Evolutionary conservation across 176 grass and related monocot genomes (phyloP).

Genomic region (Chloris gayana): DNA sequence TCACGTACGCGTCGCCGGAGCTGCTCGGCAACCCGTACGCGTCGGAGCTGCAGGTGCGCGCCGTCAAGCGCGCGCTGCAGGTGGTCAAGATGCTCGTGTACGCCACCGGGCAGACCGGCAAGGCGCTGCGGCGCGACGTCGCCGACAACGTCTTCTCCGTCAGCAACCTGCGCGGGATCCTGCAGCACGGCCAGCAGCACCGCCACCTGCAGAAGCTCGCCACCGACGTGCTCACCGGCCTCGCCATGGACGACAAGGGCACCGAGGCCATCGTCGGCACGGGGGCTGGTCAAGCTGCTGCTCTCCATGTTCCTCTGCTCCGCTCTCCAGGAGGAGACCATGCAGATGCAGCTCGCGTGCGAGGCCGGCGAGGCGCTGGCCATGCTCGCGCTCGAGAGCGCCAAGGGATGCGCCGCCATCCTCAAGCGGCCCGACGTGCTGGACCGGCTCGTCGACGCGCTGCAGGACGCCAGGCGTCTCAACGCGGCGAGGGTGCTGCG

Average conservation of each 20-base stretch:
- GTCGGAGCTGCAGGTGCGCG: constrained; percentile 20
- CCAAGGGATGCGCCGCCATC: constrained; percentile 46
- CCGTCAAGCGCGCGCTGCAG: constrained; percentile 54
- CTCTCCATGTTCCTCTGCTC: constrained; percentile 46
- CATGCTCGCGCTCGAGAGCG: constrained; percentile 63
- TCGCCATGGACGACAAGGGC: constrained; percentile 61
- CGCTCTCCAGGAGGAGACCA: neutral
- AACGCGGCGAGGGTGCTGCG: constrained; percentile 56
- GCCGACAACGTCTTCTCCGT: constrained; percentile 56
- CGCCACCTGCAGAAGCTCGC: constrained; percentile 46
- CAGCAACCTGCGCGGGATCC: constrained; percentile 61
- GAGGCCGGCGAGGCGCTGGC: constrained; percentile 71
- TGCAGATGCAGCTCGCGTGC: constrained; percentile 3
- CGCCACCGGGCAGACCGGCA: constrained; percentile 52
- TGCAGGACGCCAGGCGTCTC: constrained; percentile 28
- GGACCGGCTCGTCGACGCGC: constrained; percentile 33
- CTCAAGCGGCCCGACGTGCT: constrained; percentile 38
- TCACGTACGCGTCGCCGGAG: constrained; percentile 30
- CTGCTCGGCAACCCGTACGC: neutral
- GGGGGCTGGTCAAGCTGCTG: constrained; percentile 53
- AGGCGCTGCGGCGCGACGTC: constrained; percentile 52
- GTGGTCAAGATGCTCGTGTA: constrained; percentile 64
- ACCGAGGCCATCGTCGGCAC: constrained; percentile 58
- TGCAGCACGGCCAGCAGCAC: constrained; percentile 31
- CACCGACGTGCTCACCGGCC: constrained; percentile 54